Percentiles rank a stretch among this genome's conserved stretches.
Conservation (phyloP, 2,329 filamentous ascomycete genomes). For the Diaporthe sp. region DNA sequence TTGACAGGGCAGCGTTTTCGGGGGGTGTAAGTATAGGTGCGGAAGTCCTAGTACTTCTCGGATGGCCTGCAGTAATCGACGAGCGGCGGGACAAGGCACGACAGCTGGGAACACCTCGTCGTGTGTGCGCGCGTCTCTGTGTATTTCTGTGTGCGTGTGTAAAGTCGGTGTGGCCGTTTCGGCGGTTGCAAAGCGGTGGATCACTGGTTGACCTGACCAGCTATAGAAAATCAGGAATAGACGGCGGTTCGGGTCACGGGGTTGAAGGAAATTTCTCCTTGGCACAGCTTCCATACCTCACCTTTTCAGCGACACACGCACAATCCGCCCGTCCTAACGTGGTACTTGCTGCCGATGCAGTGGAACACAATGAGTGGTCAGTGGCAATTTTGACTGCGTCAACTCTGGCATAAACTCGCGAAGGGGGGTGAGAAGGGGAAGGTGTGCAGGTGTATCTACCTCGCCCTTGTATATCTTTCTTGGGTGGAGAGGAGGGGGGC, state of each 20-base stretch:
- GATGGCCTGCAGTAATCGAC: conserved; percentile 22
- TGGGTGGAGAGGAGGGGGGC: background rate
- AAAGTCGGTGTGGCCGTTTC: background rate
- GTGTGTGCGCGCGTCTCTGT: background rate
- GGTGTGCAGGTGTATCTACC: conserved; percentile 7
- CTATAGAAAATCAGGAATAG: conserved; percentile 26
- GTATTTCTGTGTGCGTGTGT: background rate
- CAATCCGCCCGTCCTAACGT: background rate
- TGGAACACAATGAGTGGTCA: background rate
- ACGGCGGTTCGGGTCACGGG: conserved; percentile 13
- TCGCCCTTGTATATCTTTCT: conserved; percentile 16
- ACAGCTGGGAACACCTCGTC: background rate
- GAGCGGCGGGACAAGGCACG: conserved; percentile 12
- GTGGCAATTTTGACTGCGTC: background rate
- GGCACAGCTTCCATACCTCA: background rate
- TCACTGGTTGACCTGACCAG: conserved; percentile 18
- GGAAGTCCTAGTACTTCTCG: background rate
- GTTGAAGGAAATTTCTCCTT: background rate
- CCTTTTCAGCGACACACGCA: background rate
- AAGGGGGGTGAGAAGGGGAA: background rate
- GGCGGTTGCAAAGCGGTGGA: background rate
- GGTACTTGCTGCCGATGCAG: background rate
- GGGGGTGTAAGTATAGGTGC: background rate
- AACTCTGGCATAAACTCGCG: background rate
- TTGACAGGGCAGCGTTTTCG: background rate